These are phyloP conservation scores for Aspergillus baeticus DNA, from an alignment of 495 filamentous ascomycete species.

Conservation along the genomic window DNA sequence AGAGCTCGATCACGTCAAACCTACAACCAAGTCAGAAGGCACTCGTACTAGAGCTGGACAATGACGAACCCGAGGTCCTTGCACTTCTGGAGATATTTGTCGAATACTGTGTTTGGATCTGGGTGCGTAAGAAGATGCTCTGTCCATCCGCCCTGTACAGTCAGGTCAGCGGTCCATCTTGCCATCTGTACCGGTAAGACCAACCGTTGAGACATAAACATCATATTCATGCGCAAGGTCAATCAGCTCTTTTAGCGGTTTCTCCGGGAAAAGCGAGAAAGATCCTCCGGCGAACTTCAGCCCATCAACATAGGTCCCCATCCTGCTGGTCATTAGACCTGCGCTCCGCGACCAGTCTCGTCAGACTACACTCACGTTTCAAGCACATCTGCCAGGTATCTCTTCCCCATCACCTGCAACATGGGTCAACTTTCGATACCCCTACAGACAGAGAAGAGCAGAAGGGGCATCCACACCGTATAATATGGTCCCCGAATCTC, in stretches of 20 bases:
- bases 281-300: constrained; percentile 58
- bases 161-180: background rate
- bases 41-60: background rate
- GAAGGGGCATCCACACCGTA: constrained; percentile 30
- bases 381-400: constrained; percentile 50
- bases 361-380: constrained; percentile 38
- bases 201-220: constrained; percentile 55
- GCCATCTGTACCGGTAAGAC: background rate
- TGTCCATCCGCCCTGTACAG: constrained; percentile 49
- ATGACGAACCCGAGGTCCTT: constrained; percentile 43
- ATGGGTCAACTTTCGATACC: background rate
- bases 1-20: constrained; percentile 57
- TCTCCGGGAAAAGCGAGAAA: constrained; percentile 52
- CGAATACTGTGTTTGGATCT: constrained; percentile 42
- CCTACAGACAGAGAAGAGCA: background rate
- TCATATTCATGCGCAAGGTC: constrained; percentile 52
- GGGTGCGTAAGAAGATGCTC: constrained; percentile 54
- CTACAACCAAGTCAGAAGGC: constrained; percentile 14
- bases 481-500: constrained; percentile 60
- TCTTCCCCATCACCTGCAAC: constrained; percentile 48
- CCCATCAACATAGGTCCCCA: constrained; percentile 55
- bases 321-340: constrained; percentile 25
- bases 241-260: constrained; percentile 46
- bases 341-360: background rate
- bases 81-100: constrained; percentile 52